Evolutionary conservation across 495 filamentous ascomycete species (phyloP).

Genomic region (Zalerion maritima): DNA sequence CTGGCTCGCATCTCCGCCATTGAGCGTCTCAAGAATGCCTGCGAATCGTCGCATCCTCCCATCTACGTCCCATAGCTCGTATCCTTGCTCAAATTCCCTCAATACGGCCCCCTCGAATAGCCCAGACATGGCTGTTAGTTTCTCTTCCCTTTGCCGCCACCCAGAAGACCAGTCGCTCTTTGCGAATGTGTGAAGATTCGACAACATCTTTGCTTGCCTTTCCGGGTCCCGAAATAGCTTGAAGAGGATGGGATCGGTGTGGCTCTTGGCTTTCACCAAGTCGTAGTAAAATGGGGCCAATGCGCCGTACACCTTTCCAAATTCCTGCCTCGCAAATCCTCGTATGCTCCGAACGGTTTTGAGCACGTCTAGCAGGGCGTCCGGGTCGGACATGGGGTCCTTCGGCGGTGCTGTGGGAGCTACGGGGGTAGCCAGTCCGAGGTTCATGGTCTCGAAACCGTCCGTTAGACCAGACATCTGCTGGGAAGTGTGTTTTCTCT

Average conservation of each 20-base stretch:
- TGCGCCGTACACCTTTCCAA: slow-evolving; percentile 76
- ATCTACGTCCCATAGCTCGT: slow-evolving; percentile 79
- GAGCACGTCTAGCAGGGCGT: slow-evolving; percentile 49
- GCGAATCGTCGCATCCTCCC: slow-evolving; percentile 81
- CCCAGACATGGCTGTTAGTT: slow-evolving; percentile 54
- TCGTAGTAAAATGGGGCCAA: slow-evolving; percentile 81
- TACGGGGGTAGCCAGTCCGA: slow-evolving; percentile 12
- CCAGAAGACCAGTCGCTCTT: slow-evolving; percentile 66
- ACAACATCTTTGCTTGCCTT: slow-evolving; percentile 75
- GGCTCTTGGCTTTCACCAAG: slow-evolving; percentile 52
- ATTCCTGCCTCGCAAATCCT: slow-evolving; percentile 77
- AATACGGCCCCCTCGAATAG: slow-evolving; percentile 87
- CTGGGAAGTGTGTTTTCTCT: slow-evolving; percentile 23
- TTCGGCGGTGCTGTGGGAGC: slow-evolving; percentile 6
- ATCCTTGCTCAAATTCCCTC: slow-evolving; percentile 81
- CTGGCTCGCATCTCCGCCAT: slow-evolving; percentile 62
- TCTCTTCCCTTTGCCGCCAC: slow-evolving; percentile 52
- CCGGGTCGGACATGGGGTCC: slow-evolving; percentile 34
- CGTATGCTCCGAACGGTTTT: slow-evolving; percentile 60
- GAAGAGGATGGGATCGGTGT: slow-evolving; percentile 73
- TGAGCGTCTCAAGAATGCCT: slow-evolving; percentile 65
- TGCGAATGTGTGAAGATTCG: slow-evolving; percentile 63
- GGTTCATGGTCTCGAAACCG: slow-evolving; percentile 52
- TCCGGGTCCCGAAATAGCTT: slow-evolving; percentile 73
- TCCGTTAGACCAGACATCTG: slow-evolving; percentile 28